These are phyloP conservation scores for Arxiozyma telluris DNA, from an alignment of 1,139 yeast species.

Conservation along the genomic window DNA sequence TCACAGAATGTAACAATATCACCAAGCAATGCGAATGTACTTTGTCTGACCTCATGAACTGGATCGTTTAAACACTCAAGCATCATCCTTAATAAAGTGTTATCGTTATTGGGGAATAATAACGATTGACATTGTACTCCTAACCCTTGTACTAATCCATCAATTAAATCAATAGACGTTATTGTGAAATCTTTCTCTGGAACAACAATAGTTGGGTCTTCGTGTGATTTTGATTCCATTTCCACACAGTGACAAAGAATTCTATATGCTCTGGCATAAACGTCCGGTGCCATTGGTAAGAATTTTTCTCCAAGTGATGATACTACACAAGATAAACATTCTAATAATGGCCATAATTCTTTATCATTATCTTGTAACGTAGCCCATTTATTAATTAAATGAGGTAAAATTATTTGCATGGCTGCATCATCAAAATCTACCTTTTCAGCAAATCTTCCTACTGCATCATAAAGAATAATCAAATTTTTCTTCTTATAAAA, in stretches of 20 bases:
- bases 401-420: slow-evolving; percentile 62
- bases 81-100: slow-evolving; percentile 54
- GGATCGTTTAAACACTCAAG: slow-evolving; percentile 68
- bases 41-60: slow-evolving; percentile 80
- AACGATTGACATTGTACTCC: slow-evolving; percentile 55
- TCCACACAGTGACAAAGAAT: slow-evolving; percentile 63
- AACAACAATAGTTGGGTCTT: slow-evolving; percentile 59
- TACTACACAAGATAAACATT: slow-evolving; percentile 87
- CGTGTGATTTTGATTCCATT: slow-evolving; percentile 53
- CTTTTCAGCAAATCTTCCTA: slow-evolving; percentile 83
- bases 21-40: slow-evolving; percentile 83
- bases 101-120: slow-evolving; percentile 34
- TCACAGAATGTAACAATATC: slow-evolving; percentile 61
- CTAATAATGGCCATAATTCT: slow-evolving; percentile 84
- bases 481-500: slow-evolving; percentile 76
- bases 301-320: slow-evolving; percentile 77
- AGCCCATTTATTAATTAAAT: slow-evolving; percentile 75
- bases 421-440: slow-evolving; percentile 48
- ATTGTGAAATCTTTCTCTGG: slow-evolving; percentile 90
- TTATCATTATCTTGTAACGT: slow-evolving; percentile 63
- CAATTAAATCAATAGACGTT: slow-evolving; percentile 80
- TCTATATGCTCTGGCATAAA: slow-evolving; percentile 69
- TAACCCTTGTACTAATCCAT: slow-evolving; percentile 87
- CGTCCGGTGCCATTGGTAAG: slow-evolving; percentile 83
- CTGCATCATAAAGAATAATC: slow-evolving; percentile 76